phyloP scores from a whole-genome alignment of 78 protist species.

The Protostelium mycophagum region DNA sequence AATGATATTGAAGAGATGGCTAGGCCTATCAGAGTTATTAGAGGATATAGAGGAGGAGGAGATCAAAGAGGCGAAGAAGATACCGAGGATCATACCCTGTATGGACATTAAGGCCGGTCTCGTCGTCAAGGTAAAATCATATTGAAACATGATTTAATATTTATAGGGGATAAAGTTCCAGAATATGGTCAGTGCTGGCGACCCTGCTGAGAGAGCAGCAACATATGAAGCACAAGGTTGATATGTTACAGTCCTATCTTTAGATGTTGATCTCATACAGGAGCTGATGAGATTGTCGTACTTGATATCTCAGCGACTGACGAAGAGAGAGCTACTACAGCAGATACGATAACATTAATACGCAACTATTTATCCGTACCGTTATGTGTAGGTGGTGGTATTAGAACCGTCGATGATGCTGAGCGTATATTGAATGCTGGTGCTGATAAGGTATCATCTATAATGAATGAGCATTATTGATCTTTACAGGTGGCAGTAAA shows the following conservation, averaged over 20 bases:
- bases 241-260: not conserved
- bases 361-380: not conserved
- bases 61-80: not conserved
- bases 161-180: not conserved
- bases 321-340: not conserved
- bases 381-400: conserved; percentile 11
- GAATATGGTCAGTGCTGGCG: conserved; percentile 3
- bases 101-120: not conserved
- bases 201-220: conserved; percentile 10
- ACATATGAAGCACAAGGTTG: conserved; percentile 2
- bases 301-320: conserved; percentile 10
- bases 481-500: conserved; percentile 5
- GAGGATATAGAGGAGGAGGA: not conserved
- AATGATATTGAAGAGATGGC: not conserved
- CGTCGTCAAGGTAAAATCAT: conserved; percentile 3
- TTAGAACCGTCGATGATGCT: not conserved
- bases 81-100: conserved; percentile 7
- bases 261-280: not conserved
- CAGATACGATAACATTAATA: not conserved
- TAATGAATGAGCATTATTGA: not conserved
- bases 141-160: not conserved
- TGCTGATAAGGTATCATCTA: conserved; percentile 3
- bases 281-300: conserved; percentile 16
- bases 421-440: conserved; percentile 8
- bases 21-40: not conserved